These are phyloP conservation scores for Orobanche coerulescens DNA, from an alignment of 257 asterid genomes.

Conservation along the genomic window DNA sequence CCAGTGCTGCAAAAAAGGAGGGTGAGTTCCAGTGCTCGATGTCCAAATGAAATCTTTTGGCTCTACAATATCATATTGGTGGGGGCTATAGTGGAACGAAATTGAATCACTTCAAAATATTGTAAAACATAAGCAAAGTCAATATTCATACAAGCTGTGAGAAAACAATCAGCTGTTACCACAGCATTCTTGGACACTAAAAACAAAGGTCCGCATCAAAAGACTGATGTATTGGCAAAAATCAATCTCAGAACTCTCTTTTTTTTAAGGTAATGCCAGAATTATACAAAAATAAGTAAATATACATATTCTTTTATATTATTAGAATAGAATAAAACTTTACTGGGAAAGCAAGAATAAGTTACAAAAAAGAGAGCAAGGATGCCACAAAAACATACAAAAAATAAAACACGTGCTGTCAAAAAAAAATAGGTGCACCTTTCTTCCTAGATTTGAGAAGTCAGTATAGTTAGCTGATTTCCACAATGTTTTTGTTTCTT, in stretches of 20 bases:
- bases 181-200: constrained; percentile 1
- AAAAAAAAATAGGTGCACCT: neutral
- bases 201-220: neutral
- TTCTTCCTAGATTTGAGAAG: neutral
- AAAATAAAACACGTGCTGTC: neutral
- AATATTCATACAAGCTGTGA: constrained; percentile 9
- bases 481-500: neutral
- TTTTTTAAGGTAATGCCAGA: neutral
- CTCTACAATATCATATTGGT: constrained; percentile 16
- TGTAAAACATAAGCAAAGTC: neutral
- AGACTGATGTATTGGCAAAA: neutral
- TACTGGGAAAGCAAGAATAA: neutral
- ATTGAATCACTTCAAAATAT: neutral
- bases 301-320: neutral
- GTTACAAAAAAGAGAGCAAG: neutral
- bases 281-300: neutral
- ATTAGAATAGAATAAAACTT: neutral
- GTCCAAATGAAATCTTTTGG: constrained; percentile 19
- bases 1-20: constrained; percentile 65
- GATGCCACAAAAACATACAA: neutral
- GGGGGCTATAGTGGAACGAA: neutral
- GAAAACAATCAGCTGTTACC: constrained; percentile 7
- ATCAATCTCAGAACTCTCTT: neutral
- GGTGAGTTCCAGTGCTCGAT: constrained; percentile 21
- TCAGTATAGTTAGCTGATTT: neutral